Evolutionary conservation across 176 grass and related monocot species (phyloP), one percentile per base, ranked within the genome.

Genomic region (Bolboschoenus planiculmis): DNA sequence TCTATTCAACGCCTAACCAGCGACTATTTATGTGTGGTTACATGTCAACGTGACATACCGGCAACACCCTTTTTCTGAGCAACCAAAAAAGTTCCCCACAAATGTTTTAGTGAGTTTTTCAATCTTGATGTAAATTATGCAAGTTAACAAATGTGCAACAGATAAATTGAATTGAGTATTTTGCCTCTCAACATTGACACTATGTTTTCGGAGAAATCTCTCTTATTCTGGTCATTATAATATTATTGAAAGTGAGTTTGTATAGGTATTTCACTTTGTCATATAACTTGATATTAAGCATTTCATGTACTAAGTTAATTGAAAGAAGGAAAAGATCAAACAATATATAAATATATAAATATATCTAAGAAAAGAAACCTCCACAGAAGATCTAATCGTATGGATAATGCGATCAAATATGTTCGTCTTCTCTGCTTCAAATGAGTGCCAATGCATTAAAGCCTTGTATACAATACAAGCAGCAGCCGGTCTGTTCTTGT

Each of bases 361-460:
- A 39, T 67, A 67, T 30, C 53, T 93, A 58, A 63, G 36, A 78
- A 50, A 78, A 83, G 83, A 44, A 74, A 94, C 95, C 92, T 97
- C 92, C 73, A 94, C 46, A 24, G 88, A 94, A 84, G 92, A 89
- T 74, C 88, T 91, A 85, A 97, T 92, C 62, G 90, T 94, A 80
- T 92, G 88, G 81, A 97, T 97, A 37, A 94, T 94, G n/a, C 90
- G 90, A 75, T 97, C 90, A 61, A 94, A 97, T 90, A 94, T 92
- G 70, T 83, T 92, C 81, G 95, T 97, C 83, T 86, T 97, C 64
- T 97, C 90, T 86, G 92, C 95, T 89, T 97, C 88, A 82, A 97
- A 97, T 26, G 95, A 94, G 66, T 74, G 86, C 95, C 95, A 97
- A 33, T 97, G 92, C 10, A 94, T 86, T 43, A 97, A 82, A 80